phyloP scores from a whole-genome alignment of 1,139 yeast species.

The Lodderomyces elongisporus region DNA sequence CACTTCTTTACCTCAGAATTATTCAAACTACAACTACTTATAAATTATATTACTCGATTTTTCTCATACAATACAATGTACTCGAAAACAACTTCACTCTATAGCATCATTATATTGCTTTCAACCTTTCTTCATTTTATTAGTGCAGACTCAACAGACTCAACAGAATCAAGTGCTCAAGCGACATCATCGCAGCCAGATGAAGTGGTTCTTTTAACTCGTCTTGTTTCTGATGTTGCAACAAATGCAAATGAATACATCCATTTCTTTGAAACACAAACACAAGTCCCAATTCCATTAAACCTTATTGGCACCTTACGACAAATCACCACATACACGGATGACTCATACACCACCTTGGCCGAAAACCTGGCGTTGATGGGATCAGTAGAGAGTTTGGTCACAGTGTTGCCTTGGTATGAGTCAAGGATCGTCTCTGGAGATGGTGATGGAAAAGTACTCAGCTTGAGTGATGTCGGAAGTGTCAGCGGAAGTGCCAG shows the following conservation, averaged over 20 bases:
- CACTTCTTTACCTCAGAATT: too few relatives aligned
- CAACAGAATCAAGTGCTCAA: too few relatives aligned
- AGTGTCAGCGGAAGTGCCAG: background rate
- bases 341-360: constrained; percentile 34
- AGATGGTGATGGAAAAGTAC: constrained; percentile 7
- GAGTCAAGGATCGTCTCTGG: constrained; percentile 14
- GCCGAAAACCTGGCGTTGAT: constrained; percentile 16
- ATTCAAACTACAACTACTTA: too few relatives aligned
- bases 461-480: constrained; percentile 5
- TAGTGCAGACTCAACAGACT: too few relatives aligned
- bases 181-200: too few relatives aligned
- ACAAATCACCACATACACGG: constrained; percentile 23
- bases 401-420: constrained; percentile 35
- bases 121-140: too few relatives aligned
- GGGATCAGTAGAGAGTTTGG: constrained; percentile 22
- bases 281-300: constrained; percentile 18
- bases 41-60: too few relatives aligned
- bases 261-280: constrained; percentile 20
- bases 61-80: too few relatives aligned
- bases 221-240: constrained; percentile 24
- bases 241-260: constrained; percentile 20
- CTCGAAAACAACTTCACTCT: too few relatives aligned
- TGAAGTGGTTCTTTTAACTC: constrained; percentile 24
- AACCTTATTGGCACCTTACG: constrained; percentile 20
- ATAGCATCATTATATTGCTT: too few relatives aligned